Evolutionary conservation across 106 monocot species (phyloP), one percentile per base, ranked within the genome.

Genomic region (Acanthochlamys bracteata): DNA sequence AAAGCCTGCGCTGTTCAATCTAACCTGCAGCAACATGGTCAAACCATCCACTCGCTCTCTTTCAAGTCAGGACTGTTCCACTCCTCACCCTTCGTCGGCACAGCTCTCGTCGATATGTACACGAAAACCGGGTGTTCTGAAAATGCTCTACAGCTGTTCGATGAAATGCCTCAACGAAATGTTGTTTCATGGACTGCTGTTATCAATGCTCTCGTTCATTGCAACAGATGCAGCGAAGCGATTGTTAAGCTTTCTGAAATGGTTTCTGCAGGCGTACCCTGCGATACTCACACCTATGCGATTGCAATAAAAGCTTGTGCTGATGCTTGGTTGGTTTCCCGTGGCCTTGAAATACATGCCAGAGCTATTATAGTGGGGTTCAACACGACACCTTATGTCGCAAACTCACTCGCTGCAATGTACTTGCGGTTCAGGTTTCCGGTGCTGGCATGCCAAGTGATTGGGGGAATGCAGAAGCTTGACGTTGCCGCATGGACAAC

Each of bases 401-500:
- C 93, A 25, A 93, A 93, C 60, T 60, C 79, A 7, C 78, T 93
- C 12, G 71, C 81, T 3, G 55, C 89, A 2, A 65, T 94, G 77
- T 94, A 94, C 68, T 27, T 73, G 7, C 78, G 79, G 55, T 90
- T 80, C 67, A 62, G 80, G 23, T 42, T 59, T 25, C 46, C 74
- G 11, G 46, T 24, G 14, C 54, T 6, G 0, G 85, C 72, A 16
- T 42, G 83, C 20, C 11, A 56, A n/a, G 42, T 86, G 19, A 71
- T 94, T 27, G 42, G 61, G 20, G 13, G 74, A 17, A 82, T 86
- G 81, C 65, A 41, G 1, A 12, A 41, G 0, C 79, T 62, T 4
- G 94, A 94, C 53, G 90, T 90, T 0, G 78, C 79, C 19, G 74
- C 94, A 0, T 94, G 94, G 90, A 94, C 90, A 15, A 79, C 81